These are phyloP conservation scores for Epichloe baconii DNA, from an alignment of 2,329 filamentous ascomycete species.

Conservation along the genomic window DNA sequence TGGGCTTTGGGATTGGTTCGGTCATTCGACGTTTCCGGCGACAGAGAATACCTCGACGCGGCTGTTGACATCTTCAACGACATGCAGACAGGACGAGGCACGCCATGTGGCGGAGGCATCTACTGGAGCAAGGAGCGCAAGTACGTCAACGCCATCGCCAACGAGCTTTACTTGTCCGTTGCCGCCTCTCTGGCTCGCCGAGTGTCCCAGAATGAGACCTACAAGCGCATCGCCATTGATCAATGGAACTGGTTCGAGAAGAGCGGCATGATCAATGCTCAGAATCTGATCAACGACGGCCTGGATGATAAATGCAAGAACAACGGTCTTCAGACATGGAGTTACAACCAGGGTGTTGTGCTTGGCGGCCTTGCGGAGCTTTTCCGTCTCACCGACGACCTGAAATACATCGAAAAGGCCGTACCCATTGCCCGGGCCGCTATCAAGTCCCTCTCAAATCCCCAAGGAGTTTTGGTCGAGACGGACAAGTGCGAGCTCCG, in stretches of 20 bases:
- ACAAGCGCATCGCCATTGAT: conserved; percentile 34
- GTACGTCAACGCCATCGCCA: conserved; percentile 42
- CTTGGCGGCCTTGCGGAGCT: conserved; percentile 43
- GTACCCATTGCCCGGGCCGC: conserved; percentile 38
- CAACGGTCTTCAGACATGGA: conserved; percentile 36
- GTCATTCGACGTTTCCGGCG: conserved; percentile 39
- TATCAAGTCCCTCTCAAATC: conserved; percentile 30
- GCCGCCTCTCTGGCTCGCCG: conserved; percentile 40
- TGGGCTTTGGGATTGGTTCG: conserved; percentile 48
- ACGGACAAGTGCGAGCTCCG: conserved; percentile 21
- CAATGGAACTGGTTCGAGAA: conserved; percentile 40
- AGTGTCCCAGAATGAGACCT: conserved; percentile 25
- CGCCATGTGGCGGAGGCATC: conserved; percentile 39
- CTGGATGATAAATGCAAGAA: conserved; percentile 35
- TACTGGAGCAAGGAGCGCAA: conserved; percentile 41
- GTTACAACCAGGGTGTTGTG: conserved; percentile 47
- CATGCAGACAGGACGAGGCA: conserved; percentile 34
- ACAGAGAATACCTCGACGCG: conserved; percentile 38
- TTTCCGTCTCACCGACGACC: conserved; percentile 29
- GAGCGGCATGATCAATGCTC: conserved; percentile 37
- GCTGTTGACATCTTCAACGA: conserved; percentile 43
- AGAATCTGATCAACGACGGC: conserved; percentile 41
- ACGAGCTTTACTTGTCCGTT: conserved; percentile 43
- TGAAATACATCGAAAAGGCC: conserved; percentile 28
- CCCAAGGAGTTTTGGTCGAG: conserved; percentile 32